phyloP scores from a whole-genome alignment of 176 grass and related monocot genomes.

The Cenchrus americanus region DNA sequence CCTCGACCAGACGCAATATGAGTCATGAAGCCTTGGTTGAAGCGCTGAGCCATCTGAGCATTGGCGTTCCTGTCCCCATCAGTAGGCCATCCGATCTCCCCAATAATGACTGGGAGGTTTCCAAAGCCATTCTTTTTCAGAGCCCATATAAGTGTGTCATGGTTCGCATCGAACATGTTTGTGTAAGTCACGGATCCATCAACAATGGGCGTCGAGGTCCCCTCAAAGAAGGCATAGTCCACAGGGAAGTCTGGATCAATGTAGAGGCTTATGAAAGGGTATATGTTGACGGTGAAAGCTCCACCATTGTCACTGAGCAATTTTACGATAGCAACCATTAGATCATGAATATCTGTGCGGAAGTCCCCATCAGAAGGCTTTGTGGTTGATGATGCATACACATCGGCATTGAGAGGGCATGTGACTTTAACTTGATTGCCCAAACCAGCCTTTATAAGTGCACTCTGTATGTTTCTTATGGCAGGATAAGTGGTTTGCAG shows the following conservation, averaged over 20 bases:
- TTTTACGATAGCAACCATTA: slow-evolving; percentile 88
- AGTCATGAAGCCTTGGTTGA: slow-evolving; percentile 95
- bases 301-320: slow-evolving; percentile 81
- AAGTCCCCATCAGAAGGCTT: slow-evolving; percentile 95
- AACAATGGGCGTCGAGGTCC: slow-evolving; percentile 53
- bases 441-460: slow-evolving; percentile 84
- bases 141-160: slow-evolving; percentile 88
- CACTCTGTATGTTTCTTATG: slow-evolving; percentile 77
- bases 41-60: slow-evolving; percentile 69
- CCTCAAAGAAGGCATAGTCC: slow-evolving; percentile 96
- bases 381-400: slow-evolving; percentile 60
- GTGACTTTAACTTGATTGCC: slow-evolving; percentile 81
- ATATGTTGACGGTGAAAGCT: slow-evolving; percentile 96
- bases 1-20: slow-evolving; percentile 69
- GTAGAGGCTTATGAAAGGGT: slow-evolving; percentile 99
- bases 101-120: slow-evolving; percentile 80
- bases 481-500: slow-evolving; percentile 94
- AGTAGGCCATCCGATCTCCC: slow-evolving; percentile 93
- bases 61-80: slow-evolving; percentile 89
- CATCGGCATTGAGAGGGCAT: slow-evolving; percentile 83
- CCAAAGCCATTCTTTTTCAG: slow-evolving; percentile 89
- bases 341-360: slow-evolving; percentile 81
- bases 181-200: slow-evolving; percentile 81
- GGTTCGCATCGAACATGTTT: slow-evolving; percentile 97
- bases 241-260: slow-evolving; percentile 77